Base-by-base conservation (phyloP, 1,284 basidiomycete species). In the Neotropicomus parvogracilis region DNA sequence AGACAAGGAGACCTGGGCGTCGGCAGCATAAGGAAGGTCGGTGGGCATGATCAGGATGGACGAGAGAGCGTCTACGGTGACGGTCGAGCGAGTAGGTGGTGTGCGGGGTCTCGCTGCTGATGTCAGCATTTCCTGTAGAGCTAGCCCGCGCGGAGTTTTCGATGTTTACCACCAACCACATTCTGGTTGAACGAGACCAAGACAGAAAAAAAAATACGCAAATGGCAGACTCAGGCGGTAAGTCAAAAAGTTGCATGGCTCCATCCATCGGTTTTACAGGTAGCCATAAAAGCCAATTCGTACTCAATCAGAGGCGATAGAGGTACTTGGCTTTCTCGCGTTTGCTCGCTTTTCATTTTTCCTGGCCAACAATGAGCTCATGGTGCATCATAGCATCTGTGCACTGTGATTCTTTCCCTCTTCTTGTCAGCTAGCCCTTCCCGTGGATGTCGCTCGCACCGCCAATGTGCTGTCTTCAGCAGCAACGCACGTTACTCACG, bases 1-100 rank as follows among this genome's bases (percentile, higher is more conserved):
- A 4, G 86, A 81, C 21, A 97, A 75, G 6, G 92, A 92, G 40
- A 88, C 80, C 66, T 95, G 86, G 9, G 93, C 95, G 67, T 97
- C 94, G 17, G 93, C 94, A 52, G 95, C 94, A 70, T 97, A 97
- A 16, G 94, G 94, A n/a, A 97, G 75, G 60, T 95, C 91, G 45
- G 88, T 89, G 32, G 82, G 64, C 85, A 85, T 86, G 53, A 55
- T 52, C 36, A 49, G 38, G 39, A 19, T 32, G 45, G 50, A 29
- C 21, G 32, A 34, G 33, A 14, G n/a, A 14, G n/a, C 16, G 37
- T 24, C 24, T 61, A 61, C 54, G 49, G 52, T 16, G 41, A 31
- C n/a, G 41, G 11, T 29, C 17, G 11, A 11, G 6, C 13, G 1
- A 20, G 39, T 28, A 16, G 3, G 6, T 3, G 42, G 51, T 65